Evolutionary conservation across 495 filamentous ascomycete species (phyloP).

Genomic region (Friedmanniomyces endolithicus): DNA sequence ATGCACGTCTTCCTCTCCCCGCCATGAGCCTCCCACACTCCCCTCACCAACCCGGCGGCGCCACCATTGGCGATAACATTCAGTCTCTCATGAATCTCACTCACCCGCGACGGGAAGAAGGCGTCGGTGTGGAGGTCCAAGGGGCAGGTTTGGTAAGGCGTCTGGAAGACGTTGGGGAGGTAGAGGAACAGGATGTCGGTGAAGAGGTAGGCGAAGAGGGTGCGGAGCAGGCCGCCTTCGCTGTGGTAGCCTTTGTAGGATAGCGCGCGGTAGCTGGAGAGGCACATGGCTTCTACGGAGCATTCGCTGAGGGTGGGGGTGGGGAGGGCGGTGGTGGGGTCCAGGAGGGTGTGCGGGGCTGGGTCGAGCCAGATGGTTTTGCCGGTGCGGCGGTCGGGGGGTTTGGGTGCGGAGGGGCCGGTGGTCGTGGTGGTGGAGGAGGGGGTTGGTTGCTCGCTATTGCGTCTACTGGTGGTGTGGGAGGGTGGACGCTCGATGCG

Average conservation of each 20-base stretch:
- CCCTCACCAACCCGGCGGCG: constrained; percentile 51
- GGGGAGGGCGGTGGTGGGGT: constrained; percentile 5
- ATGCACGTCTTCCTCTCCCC: constrained; percentile 62
- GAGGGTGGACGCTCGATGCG: constrained; percentile 48
- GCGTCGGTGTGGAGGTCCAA: constrained; percentile 87
- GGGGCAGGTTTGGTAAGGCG: constrained; percentile 82
- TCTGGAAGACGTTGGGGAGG: constrained; percentile 94
- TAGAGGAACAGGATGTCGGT: constrained; percentile 89
- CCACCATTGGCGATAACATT: constrained; percentile 52
- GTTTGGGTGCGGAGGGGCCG: neutral
- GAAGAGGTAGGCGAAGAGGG: constrained; percentile 83
- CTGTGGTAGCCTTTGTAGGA: constrained; percentile 93
- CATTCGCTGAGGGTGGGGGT: constrained; percentile 39
- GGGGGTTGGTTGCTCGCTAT: constrained; percentile 23
- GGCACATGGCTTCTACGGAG: constrained; percentile 82
- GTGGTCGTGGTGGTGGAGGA: neutral
- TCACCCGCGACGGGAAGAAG: constrained; percentile 73
- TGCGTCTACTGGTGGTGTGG: constrained; percentile 14
- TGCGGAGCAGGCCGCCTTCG: constrained; percentile 81
- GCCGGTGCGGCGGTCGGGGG: constrained; percentile 40
- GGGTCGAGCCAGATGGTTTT: constrained; percentile 81
- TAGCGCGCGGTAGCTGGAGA: constrained; percentile 66
- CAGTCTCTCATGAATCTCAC: constrained; percentile 80
- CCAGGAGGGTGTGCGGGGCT: neutral
- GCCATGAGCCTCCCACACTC: constrained; percentile 51